Evolutionary conservation across 805 yeast species (phyloP), one percentile per base, ranked within the genome.

Genomic region (Saccharomycopsis amapae): DNA sequence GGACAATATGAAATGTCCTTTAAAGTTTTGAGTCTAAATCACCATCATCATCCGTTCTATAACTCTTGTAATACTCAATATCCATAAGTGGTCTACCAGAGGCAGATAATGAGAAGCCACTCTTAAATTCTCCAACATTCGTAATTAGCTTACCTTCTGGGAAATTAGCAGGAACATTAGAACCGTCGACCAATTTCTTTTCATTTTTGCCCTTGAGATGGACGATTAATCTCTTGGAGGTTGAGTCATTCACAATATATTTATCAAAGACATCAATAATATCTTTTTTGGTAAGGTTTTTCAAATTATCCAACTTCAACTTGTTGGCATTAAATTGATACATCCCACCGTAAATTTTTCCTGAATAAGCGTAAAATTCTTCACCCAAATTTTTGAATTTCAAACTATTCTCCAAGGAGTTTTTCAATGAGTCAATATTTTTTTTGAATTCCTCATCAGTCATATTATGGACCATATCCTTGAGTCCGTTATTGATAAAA

Each of bases 311-410:
- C 5, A 85, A 87, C 48, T 80, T 81, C 38, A 67, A 64, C 32
- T 68, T 74, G 48, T 77, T 69, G 44, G 75, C 70, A 31, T 69
- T 63, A 63, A 87, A 90, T 59, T 90, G 86, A 58, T 83, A 89
- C 62, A 69, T 83, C 4, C 96, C 96, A 46, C 77, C 71, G 25
- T 76, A 75, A 47, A 93, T 82, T 12, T 77, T 71, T 44, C 73
- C 68, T 76, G 87, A 79, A 61, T 76, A 81, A 55, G 80, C 67
- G 7, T 66, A 58, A 40, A 76, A 71, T 63, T 93, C 97, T 59
- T 90, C 96, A 45, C 68, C 66, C 63, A 89, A 68, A 55, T 87
- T 88, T 64, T 85, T 86, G 56, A 75, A 69, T 55, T 83, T 85
- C 56, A 84, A 85, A 35, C 76, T 63, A 54, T 85, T 78, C 60